Conservation (phyloP, 768 basidiomycete species). For the Leucocoprinus sp. region DNA sequence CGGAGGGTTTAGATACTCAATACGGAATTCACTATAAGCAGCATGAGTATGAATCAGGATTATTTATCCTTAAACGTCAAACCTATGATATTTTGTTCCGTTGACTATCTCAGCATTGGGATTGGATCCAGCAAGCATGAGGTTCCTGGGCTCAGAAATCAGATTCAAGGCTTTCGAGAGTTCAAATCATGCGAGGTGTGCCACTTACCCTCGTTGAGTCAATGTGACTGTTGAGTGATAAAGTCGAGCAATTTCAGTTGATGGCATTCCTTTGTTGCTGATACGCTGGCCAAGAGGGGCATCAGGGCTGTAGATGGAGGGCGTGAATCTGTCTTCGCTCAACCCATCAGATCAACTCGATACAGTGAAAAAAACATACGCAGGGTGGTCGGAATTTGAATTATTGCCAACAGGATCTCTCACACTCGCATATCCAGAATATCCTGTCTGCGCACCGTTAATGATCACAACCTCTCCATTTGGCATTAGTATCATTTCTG, state of each 20-base stretch:
- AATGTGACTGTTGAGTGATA: constrained; percentile 58
- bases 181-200: constrained; percentile 14
- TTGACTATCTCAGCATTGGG: constrained; percentile 29
- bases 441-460: constrained; percentile 35
- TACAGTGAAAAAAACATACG: constrained; percentile 13
- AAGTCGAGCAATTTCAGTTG: constrained; percentile 39
- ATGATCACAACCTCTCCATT: constrained; percentile 37
- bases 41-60: neutral
- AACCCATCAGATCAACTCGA: neutral
- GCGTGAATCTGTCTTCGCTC: constrained; percentile 21
- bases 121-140: constrained; percentile 35
- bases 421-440: constrained; percentile 31
- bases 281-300: constrained; percentile 34
- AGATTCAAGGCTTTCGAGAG: constrained; percentile 12
- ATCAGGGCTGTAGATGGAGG: constrained; percentile 40
- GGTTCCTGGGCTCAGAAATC: constrained; percentile 15
- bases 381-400: constrained; percentile 25
- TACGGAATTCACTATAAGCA: constrained; percentile 28
- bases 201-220: constrained; percentile 42
- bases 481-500: constrained; percentile 31
- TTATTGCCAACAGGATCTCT: constrained; percentile 18
- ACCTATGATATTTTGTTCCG: constrained; percentile 22
- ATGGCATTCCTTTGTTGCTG: constrained; percentile 39
- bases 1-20: constrained; percentile 34
- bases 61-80: neutral